Conservation (phyloP, 306 rosid genomes). For the Trichosanthes cucumerina region DNA sequence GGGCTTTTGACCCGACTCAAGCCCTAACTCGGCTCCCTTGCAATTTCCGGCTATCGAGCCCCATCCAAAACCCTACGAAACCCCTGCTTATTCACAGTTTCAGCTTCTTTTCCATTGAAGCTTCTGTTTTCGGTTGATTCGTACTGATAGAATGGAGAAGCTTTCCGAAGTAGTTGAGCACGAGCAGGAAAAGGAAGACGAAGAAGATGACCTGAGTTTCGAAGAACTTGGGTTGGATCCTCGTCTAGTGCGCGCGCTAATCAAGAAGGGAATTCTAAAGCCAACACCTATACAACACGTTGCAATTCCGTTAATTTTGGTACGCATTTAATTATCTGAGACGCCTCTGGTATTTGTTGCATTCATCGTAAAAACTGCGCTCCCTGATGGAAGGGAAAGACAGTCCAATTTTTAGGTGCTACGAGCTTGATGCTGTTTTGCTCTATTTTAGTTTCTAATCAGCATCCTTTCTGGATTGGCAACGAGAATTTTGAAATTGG, state of each 20-base stretch:
- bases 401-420: not conserved
- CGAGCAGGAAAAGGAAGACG: slow-evolving; percentile 20
- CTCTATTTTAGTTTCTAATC: not conserved
- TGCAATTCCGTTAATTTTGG: slow-evolving; percentile 70
- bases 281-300: slow-evolving; percentile 83
- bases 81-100: not conserved
- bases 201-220: slow-evolving; percentile 33
- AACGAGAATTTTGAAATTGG: not conserved
- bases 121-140: not conserved
- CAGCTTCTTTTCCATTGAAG: not conserved
- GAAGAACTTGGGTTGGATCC: slow-evolving; percentile 61
- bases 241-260: slow-evolving; percentile 47
- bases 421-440: not conserved
- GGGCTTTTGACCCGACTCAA: not conserved
- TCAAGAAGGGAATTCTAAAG: slow-evolving; percentile 41
- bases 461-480: not conserved
- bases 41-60: not conserved
- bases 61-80: not conserved
- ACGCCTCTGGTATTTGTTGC: not conserved
- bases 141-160: not conserved
- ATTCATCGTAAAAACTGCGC: not conserved
- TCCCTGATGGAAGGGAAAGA: not conserved
- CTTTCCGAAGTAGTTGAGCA: not conserved
- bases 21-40: no score
- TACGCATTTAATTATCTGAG: not conserved